Evolutionary conservation across 352 stramenopile genomes (phyloP).

Genomic region (Globisporangium cystogenes): DNA sequence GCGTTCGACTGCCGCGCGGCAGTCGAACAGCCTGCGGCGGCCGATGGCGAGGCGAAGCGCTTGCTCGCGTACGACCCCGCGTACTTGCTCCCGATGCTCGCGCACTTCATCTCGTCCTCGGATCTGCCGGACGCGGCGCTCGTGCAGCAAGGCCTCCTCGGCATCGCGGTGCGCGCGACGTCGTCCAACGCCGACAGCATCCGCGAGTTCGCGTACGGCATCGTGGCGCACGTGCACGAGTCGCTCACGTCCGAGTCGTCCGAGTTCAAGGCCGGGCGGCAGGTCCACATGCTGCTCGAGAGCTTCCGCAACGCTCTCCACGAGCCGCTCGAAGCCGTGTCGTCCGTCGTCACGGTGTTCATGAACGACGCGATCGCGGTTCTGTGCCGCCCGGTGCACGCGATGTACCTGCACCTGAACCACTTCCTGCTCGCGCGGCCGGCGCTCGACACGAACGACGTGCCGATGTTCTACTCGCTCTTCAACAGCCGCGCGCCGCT

Average conservation of each 20-base stretch:
- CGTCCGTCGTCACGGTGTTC: slow-evolving; percentile 77
- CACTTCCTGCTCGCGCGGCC: slow-evolving; percentile 79
- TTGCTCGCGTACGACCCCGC: slow-evolving; percentile 57
- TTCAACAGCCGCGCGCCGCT: slow-evolving; percentile 74
- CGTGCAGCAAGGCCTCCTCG: slow-evolving; percentile 68
- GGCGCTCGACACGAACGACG: slow-evolving; percentile 69
- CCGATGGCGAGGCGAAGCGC: not conserved
- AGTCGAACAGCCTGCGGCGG: slow-evolving; percentile 1
- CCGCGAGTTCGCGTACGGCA: slow-evolving; percentile 63
- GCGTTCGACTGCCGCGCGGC: slow-evolving; percentile 6
- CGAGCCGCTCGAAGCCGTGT: slow-evolving; percentile 45
- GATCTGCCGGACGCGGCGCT: slow-evolving; percentile 46
- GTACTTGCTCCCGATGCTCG: slow-evolving; percentile 71
- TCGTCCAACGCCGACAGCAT: slow-evolving; percentile 55
- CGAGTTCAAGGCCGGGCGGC: slow-evolving; percentile 68
- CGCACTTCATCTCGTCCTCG: slow-evolving; percentile 71
- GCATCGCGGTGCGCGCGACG: slow-evolving; percentile 60
- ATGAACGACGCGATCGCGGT: slow-evolving; percentile 75
- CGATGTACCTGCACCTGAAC: slow-evolving; percentile 78
- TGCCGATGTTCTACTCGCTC: slow-evolving; percentile 87
- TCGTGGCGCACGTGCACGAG: slow-evolving; percentile 74
- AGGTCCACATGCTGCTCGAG: slow-evolving; percentile 78
- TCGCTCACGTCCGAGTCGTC: slow-evolving; percentile 45
- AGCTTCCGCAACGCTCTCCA: slow-evolving; percentile 62
- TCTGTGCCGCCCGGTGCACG: slow-evolving; percentile 54